Evolutionary conservation across 1,284 basidiomycete species (phyloP).

Genomic region (Gymnopus androsaceus): DNA sequence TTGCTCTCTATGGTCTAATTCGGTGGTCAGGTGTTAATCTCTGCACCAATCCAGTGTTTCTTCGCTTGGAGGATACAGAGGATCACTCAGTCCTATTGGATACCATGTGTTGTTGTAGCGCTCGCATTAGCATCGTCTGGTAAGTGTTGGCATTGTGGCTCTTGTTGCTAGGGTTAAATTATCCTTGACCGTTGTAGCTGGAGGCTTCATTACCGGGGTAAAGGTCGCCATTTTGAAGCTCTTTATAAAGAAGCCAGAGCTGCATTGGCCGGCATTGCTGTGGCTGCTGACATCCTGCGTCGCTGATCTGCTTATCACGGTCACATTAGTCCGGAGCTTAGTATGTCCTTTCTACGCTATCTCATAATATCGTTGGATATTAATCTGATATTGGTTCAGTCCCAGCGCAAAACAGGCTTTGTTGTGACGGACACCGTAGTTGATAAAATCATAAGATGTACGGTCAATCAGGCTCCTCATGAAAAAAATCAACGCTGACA

Average conservation of each 20-base stretch:
- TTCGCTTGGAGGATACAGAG: conserved; percentile 52
- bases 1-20: not conserved
- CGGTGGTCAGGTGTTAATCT: conserved; percentile 41
- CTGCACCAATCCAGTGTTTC: conserved; percentile 54
- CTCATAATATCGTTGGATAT: not conserved
- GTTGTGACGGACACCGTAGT: conserved; percentile 45
- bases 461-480: conserved; percentile 9
- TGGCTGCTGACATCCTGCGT: conserved; percentile 50
- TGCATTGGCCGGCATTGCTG: conserved; percentile 44
- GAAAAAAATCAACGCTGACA: not conserved
- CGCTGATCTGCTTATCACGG: conserved; percentile 50
- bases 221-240: conserved; percentile 35
- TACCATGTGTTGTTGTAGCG: conserved; percentile 37
- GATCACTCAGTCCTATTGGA: conserved; percentile 41
- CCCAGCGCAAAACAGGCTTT: conserved; percentile 46
- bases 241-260: conserved; percentile 42
- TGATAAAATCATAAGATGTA: conserved; percentile 47
- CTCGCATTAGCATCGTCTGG: conserved; percentile 42
- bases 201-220: conserved; percentile 46
- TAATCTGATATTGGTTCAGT: conserved; percentile 24
- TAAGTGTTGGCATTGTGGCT: conserved; percentile 18
- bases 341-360: conserved; percentile 28
- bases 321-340: conserved; percentile 43
- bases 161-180: not conserved
- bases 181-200: conserved; percentile 30